Conservation (phyloP, 106 monocot genomes). For the Dioscorea dumetorum region DNA sequence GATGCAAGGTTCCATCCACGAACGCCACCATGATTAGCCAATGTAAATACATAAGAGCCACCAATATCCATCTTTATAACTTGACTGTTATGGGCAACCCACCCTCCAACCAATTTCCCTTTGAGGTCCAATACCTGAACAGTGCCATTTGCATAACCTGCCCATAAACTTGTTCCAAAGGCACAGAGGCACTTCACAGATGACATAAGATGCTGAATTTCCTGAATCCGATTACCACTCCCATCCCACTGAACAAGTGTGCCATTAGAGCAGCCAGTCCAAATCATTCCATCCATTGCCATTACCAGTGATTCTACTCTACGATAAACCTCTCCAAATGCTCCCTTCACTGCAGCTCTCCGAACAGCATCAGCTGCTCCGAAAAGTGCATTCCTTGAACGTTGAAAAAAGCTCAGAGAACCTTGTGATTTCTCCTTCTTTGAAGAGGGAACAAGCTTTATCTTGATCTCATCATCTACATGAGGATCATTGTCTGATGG, state of each 20-base stretch:
- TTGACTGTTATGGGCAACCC: slow-evolving; percentile 48
- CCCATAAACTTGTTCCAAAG: slow-evolving; percentile 39
- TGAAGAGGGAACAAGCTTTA: slow-evolving; percentile 23
- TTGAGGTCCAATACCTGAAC: slow-evolving; percentile 46
- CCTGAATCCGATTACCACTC: slow-evolving; percentile 37
- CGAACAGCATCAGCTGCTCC: slow-evolving; percentile 64
- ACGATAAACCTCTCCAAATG: slow-evolving; percentile 45
- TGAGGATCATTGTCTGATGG: slow-evolving; percentile 24
- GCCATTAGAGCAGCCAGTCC: slow-evolving; percentile 53
- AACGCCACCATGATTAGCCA: slow-evolving; percentile 54
- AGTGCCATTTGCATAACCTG: slow-evolving; percentile 45
- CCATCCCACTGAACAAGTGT: slow-evolving; percentile 51
- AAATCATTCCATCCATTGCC: slow-evolving; percentile 40
- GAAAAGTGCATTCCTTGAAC: slow-evolving; percentile 49
- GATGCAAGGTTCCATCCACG: slow-evolving; percentile 49
- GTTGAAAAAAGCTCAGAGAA: slow-evolving; percentile 37
- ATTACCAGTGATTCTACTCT: slow-evolving; percentile 41
- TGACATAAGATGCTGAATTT: slow-evolving; percentile 31
- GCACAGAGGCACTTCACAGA: slow-evolving; percentile 32
- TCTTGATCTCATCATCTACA: slow-evolving; percentile 36
- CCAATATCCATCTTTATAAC: slow-evolving; percentile 43
- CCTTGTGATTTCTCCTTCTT: slow-evolving; percentile 45
- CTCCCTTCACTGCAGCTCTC: slow-evolving; percentile 47
- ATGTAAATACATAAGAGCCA: slow-evolving; percentile 39
- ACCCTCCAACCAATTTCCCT: slow-evolving; percentile 45